A percentile compares a stretch with the other conserved stretches of the same genome.
These are phyloP conservation scores for Picea glauca DNA, from an alignment of 75 land plant species.

Conservation along the genomic window DNA sequence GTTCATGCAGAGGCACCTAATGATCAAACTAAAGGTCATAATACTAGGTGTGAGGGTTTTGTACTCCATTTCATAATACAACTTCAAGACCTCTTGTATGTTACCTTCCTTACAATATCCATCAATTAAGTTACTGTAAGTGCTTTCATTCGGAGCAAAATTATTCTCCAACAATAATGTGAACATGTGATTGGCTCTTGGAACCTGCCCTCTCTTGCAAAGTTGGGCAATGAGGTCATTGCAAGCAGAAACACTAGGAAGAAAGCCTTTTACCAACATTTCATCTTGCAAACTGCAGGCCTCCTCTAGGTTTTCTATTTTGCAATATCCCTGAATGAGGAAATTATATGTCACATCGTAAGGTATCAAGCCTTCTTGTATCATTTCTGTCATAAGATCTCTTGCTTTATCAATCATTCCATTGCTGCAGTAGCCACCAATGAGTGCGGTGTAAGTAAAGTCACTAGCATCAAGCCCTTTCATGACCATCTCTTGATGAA, in stretches of 20 bases:
- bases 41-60: conserved; percentile 26
- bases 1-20: conserved; percentile 26
- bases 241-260: conserved; percentile 36
- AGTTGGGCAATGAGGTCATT: conserved; percentile 36
- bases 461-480: conserved; percentile 42
- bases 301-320: conserved; percentile 15
- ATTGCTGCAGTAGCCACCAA: conserved; percentile 24
- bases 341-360: conserved; percentile 49
- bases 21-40: conserved; percentile 15
- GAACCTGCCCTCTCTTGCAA: conserved; percentile 21
- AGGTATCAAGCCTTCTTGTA: conserved; percentile 29
- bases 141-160: conserved; percentile 37
- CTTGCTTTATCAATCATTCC: conserved; percentile 44
- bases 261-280: conserved; percentile 34
- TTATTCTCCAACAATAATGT: conserved; percentile 49
- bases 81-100: conserved; percentile 27
- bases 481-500: conserved; percentile 42
- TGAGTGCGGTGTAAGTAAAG: conserved; percentile 38
- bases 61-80: conserved; percentile 54
- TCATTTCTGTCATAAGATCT: conserved; percentile 50
- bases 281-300: conserved; percentile 24
- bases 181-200: conserved; percentile 39
- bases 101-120: conserved; percentile 39
- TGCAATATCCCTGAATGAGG: conserved; percentile 41
- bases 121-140: conserved; percentile 39